Evolutionary conservation across 768 basidiomycete species (phyloP).

Genomic region (Rhodosporidiobolus odoratus): DNA sequence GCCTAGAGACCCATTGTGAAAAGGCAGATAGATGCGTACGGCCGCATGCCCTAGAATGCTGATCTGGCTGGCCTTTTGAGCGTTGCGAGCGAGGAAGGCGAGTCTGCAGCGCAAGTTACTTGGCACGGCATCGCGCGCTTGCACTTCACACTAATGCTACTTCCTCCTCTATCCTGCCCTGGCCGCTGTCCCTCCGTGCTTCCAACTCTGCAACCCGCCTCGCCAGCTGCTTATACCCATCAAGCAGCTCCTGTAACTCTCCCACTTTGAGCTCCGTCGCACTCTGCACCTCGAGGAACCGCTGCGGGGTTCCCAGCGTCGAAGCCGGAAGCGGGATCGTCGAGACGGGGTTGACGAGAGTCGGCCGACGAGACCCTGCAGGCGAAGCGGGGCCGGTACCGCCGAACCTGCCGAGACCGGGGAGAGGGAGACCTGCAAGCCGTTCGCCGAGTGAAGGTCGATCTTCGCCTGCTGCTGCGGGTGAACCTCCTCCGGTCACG

Average conservation of each 20-base stretch:
- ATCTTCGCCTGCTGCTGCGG: constrained; percentile 42
- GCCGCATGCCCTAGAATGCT: too few species aligned
- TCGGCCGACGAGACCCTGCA: constrained; percentile 5
- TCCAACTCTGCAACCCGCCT: not conserved
- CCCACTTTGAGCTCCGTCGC: constrained; percentile 72
- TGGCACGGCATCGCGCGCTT: too few species aligned
- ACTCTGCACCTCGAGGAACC: constrained; percentile 62
- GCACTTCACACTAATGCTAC: too few species aligned
- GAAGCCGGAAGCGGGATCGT: constrained; percentile 39
- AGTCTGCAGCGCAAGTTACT: too few species aligned
- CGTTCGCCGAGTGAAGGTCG: constrained; percentile 76
- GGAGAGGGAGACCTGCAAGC: constrained; percentile 59
- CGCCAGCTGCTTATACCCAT: constrained; percentile 53
- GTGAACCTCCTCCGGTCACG: not conserved
- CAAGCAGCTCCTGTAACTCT: constrained; percentile 72
- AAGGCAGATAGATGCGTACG: too few species aligned
- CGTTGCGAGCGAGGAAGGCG: too few species aligned
- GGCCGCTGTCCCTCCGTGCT: too few species aligned
- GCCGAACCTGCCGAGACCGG: constrained; percentile 51
- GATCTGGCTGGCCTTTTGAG: too few species aligned
- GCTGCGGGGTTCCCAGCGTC: constrained; percentile 47
- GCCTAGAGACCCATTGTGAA: too few species aligned
- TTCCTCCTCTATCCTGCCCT: too few species aligned
- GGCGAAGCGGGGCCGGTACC: constrained; percentile 23
- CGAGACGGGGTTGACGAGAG: constrained; percentile 31